Evolutionary conservation across 2,329 filamentous ascomycete species (phyloP).

Genomic region (Colletotrichum musicola): DNA sequence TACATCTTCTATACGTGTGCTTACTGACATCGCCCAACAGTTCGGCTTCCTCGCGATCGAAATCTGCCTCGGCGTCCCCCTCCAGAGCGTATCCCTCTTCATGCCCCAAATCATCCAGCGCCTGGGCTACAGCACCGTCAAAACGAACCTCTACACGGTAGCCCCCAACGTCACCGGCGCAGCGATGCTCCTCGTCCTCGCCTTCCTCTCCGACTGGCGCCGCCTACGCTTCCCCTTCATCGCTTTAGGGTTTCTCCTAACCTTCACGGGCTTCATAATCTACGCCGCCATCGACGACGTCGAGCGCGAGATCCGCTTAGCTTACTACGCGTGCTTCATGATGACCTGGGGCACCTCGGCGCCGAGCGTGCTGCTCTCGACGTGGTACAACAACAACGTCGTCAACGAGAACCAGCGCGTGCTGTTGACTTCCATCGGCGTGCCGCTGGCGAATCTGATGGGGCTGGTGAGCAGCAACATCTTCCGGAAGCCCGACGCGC

Average conservation of each 20-base stretch:
- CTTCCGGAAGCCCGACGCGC: slow-evolving; percentile 73
- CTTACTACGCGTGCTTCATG: slow-evolving; percentile 76
- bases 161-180: slow-evolving; percentile 83
- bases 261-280: slow-evolving; percentile 83
- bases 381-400: slow-evolving; percentile 84
- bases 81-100: slow-evolving; percentile 67
- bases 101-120: slow-evolving; percentile 63
- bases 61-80: slow-evolving; percentile 70
- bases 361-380: slow-evolving; percentile 77
- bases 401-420: slow-evolving; percentile 78
- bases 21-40: neutral
- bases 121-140: slow-evolving; percentile 62
- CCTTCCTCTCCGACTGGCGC: slow-evolving; percentile 76
- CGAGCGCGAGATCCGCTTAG: slow-evolving; percentile 58
- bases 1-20: too few species aligned
- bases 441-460: slow-evolving; percentile 83
- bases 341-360: slow-evolving; percentile 86
- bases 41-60: slow-evolving; percentile 56
- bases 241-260: slow-evolving; percentile 78
- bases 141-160: slow-evolving; percentile 84
- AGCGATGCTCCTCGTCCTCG: slow-evolving; percentile 77
- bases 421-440: slow-evolving; percentile 66
- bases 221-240: slow-evolving; percentile 74
- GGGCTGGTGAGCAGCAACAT: slow-evolving; percentile 78
- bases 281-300: slow-evolving; percentile 77